Percentiles rank a stretch among this genome's conserved stretches.
Evolutionary conservation across 2,329 filamentous ascomycete genomes (phyloP).

Genomic region (Pseudopyrenochaeta lycopersici): DNA sequence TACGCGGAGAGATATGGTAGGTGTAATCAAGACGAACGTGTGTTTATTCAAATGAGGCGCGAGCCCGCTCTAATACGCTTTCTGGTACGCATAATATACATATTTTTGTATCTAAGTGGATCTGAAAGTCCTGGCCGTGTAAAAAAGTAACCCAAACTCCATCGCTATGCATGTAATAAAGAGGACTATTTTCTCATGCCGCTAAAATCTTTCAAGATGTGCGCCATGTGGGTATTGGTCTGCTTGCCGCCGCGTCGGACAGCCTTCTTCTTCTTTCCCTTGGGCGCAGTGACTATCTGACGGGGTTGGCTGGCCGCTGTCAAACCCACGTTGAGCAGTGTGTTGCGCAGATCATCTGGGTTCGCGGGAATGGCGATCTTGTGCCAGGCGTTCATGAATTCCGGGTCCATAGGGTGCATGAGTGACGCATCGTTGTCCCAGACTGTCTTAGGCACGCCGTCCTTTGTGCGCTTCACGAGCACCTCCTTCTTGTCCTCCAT

Average conservation of each 20-base stretch:
- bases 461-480: slow-evolving; percentile 88
- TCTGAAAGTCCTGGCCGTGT: not conserved
- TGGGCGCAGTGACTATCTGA: slow-evolving; percentile 62
- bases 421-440: slow-evolving; percentile 85
- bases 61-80: too few relatives aligned
- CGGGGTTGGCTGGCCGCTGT: slow-evolving; percentile 87
- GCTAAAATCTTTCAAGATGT: slow-evolving; percentile 79
- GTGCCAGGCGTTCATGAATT: slow-evolving; percentile 86
- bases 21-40: too few relatives aligned
- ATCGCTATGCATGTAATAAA: slow-evolving; percentile 38
- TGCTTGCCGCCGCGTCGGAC: slow-evolving; percentile 78
- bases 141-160: slow-evolving; percentile 32
- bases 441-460: slow-evolving; percentile 83
- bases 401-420: slow-evolving; percentile 76
- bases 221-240: slow-evolving; percentile 87
- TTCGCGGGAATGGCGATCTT: slow-evolving; percentile 77
- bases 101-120: not conserved
- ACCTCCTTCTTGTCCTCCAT: slow-evolving; percentile 82
- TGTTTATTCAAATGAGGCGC: too few relatives aligned
- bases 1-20: too few relatives aligned
- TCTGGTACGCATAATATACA: not conserved
- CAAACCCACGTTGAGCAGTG: slow-evolving; percentile 79
- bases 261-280: slow-evolving; percentile 79
- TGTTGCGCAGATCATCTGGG: slow-evolving; percentile 77
- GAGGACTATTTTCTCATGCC: slow-evolving; percentile 50